A percentile compares a stretch with the other conserved stretches of the same genome.
Evolutionary conservation across 148 eudicot genomes (phyloP).

Genomic region (Rhododendron mucronatum): DNA sequence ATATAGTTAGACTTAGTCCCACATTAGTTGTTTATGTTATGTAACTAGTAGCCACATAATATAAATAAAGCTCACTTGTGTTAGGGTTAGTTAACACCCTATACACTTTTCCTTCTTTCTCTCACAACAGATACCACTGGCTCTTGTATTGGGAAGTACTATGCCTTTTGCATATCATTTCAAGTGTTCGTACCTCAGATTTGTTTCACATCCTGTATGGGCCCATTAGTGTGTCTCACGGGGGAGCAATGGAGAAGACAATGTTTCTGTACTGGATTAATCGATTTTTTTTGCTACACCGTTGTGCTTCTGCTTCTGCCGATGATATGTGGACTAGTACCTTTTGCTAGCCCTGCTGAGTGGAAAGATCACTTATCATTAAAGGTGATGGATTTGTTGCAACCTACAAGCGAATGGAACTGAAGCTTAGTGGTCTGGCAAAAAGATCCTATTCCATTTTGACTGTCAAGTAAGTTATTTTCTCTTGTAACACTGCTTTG

Average conservation of each 20-base stretch:
- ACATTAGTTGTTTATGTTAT: too few species aligned
- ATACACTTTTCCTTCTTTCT: too few species aligned
- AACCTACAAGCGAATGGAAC: conserved; percentile 13
- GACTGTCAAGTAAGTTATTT: background rate
- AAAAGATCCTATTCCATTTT: background rate
- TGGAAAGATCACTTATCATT: conserved; percentile 70
- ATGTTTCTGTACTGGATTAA: conserved; percentile 59
- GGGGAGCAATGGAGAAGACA: conserved; percentile 11
- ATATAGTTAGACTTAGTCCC: too few species aligned
- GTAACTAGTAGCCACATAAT: too few species aligned
- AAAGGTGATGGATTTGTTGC: conserved; percentile 27
- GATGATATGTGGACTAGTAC: conserved; percentile 63
- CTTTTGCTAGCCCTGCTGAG: conserved; percentile 56
- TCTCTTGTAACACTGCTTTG: background rate
- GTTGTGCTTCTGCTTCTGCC: conserved; percentile 46
- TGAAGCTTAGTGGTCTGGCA: background rate
- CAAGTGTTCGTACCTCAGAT: conserved; percentile 38
- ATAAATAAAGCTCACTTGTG: too few species aligned
- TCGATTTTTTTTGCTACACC: conserved; percentile 39
- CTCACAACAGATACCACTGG: too few species aligned
- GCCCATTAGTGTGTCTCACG: conserved; percentile 37
- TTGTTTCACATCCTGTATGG: conserved; percentile 58
- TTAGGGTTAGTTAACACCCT: too few species aligned
- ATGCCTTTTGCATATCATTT: conserved; percentile 61
- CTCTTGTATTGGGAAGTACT: conserved; percentile 64